phyloP scores from a whole-genome alignment of 805 yeast species.

The Spathaspora sp. region DNA sequence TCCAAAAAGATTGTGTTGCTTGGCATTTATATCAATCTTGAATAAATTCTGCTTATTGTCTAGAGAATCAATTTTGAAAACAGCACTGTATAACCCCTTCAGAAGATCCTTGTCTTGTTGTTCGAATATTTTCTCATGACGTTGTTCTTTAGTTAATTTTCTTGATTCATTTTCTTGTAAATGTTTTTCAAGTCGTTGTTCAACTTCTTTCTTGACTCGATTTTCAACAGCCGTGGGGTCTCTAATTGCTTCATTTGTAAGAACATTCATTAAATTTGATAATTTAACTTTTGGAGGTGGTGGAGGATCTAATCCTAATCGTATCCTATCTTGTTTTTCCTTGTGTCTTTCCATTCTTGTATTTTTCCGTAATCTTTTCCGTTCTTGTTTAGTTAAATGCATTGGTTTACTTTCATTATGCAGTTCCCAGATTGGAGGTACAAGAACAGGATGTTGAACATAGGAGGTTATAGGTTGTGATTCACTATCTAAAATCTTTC shows the following conservation, averaged over 20 bases:
- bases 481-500: constrained; percentile 33
- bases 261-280: constrained; percentile 79
- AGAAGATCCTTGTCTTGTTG: constrained; percentile 47
- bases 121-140: constrained; percentile 41
- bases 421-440: constrained; percentile 56
- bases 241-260: constrained; percentile 77
- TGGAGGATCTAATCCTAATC: constrained; percentile 78
- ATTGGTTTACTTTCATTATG: constrained; percentile 40
- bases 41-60: constrained; percentile 64
- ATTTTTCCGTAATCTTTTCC: constrained; percentile 67
- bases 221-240: constrained; percentile 88
- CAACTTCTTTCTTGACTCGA: constrained; percentile 65
- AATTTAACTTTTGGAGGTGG: constrained; percentile 88
- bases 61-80: constrained; percentile 53
- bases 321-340: constrained; percentile 73
- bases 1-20: constrained; percentile 67
- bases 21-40: constrained; percentile 78
- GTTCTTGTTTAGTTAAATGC: constrained; percentile 72
- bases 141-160: constrained; percentile 56
- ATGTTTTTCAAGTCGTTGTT: constrained; percentile 58
- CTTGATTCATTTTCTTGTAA: constrained; percentile 57
- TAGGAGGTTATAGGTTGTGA: constrained; percentile 58
- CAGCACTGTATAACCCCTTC: constrained; percentile 54
- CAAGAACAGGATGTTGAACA: constrained; percentile 78
- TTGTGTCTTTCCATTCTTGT: constrained; percentile 60